Percentiles rank a stretch among this genome's conserved stretches.
Evolutionary conservation across 805 yeast genomes (phyloP).

Genomic region (Kazachstania kunashirensis): DNA sequence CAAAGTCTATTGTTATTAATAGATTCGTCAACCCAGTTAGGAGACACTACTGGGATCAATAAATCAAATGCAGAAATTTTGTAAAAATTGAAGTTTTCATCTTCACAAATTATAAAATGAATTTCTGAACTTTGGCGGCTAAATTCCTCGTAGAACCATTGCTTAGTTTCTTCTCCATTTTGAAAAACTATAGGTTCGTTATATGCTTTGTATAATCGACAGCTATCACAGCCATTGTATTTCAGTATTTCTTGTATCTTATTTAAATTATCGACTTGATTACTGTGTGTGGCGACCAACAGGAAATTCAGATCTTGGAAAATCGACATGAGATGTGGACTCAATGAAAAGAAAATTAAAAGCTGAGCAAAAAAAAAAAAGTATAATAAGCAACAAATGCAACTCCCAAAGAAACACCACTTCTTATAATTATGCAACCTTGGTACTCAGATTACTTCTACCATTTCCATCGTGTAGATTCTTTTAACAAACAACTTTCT

Average conservation of each 20-base stretch:
- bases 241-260: not conserved
- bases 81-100: conserved; percentile 16
- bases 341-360: too few relatives aligned
- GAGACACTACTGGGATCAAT: conserved; percentile 20
- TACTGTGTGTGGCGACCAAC: conserved; percentile 9
- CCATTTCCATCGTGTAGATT: too few relatives aligned
- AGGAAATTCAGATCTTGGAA: conserved; percentile 12
- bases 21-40: conserved; percentile 19
- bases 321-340: not conserved
- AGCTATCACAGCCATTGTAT: conserved; percentile 1
- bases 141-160: conserved; percentile 9
- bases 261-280: conserved; percentile 4
- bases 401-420: too few relatives aligned
- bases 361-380: too few relatives aligned
- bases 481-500: too few relatives aligned
- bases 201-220: not conserved
- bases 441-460: too few relatives aligned
- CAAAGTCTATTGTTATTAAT: conserved; percentile 11
- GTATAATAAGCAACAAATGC: too few relatives aligned
- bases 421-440: too few relatives aligned
- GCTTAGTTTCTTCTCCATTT: not conserved
- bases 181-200: not conserved
- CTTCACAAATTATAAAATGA: conserved; percentile 18
- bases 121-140: conserved; percentile 6
- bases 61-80: conserved; percentile 19